phyloP scores from a whole-genome alignment of 2,329 filamentous ascomycete genomes.

The Xenoacremonium recifei region DNA sequence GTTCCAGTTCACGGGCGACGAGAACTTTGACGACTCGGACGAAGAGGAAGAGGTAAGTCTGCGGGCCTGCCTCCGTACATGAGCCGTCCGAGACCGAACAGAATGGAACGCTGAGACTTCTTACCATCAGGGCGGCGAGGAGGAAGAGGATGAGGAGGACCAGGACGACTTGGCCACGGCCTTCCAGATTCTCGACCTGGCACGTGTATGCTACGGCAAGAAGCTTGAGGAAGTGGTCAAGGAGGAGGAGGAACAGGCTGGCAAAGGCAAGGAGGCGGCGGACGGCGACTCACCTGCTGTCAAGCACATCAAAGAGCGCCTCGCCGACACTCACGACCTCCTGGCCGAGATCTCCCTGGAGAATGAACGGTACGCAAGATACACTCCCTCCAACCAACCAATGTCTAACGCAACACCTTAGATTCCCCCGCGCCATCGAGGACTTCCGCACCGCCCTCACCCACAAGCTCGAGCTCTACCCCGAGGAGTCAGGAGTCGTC shows the following conservation, averaged over 20 bases:
- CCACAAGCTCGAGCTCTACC: slow-evolving; percentile 76
- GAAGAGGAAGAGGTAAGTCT: slow-evolving; percentile 59
- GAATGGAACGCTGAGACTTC: too few relatives aligned
- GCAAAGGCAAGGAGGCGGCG: slow-evolving; percentile 42
- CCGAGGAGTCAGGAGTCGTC: slow-evolving; percentile 77
- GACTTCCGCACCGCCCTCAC: slow-evolving; percentile 77
- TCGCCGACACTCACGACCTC: slow-evolving; percentile 91
- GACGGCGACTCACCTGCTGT: slow-evolving; percentile 40
- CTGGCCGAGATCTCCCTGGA: slow-evolving; percentile 96
- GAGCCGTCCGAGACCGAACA: too few relatives aligned
- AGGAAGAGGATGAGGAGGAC: slow-evolving; percentile 54
- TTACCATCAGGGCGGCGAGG: slow-evolving; percentile 42
- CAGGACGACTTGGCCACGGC: slow-evolving; percentile 75
- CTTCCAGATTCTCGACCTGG: slow-evolving; percentile 81
- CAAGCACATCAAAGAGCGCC: slow-evolving; percentile 73
- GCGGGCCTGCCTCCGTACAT: too few relatives aligned
- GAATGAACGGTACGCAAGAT: slow-evolving; percentile 67
- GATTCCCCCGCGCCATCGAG: slow-evolving; percentile 80
- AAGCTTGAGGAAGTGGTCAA: slow-evolving; percentile 43
- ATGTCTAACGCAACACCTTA: slow-evolving; percentile 29
- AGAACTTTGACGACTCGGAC: slow-evolving; percentile 85
- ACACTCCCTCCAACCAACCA: slow-evolving; percentile 1
- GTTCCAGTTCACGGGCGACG: slow-evolving; percentile 92
- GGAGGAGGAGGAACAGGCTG: slow-evolving; percentile 33
- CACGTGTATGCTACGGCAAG: slow-evolving; percentile 64